Base-by-base conservation (phyloP, 2,329 filamentous ascomycete species). In the Magnaporthiopsis incrustans region DNA sequence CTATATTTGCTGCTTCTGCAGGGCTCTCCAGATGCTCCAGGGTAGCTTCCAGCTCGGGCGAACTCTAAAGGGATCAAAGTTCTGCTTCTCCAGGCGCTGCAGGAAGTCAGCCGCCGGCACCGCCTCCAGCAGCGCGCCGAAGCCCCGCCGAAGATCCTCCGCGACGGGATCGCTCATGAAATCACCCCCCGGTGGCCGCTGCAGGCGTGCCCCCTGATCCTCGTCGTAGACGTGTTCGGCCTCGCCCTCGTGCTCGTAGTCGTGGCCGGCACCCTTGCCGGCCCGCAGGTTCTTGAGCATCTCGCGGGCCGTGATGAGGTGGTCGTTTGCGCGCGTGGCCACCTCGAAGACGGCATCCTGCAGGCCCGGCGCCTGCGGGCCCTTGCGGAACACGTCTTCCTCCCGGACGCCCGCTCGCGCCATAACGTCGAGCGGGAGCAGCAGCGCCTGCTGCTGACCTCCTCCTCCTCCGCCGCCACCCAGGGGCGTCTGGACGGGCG, bases 311-410 rank as follows among this genome's bases (percentile, higher is more conserved):
- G 94, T 98, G 69, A 97, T 96, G 44, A 99, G 80, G 76, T 99
- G 95, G 73, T 99, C 95, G 72, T 96, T 96, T 8, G 95, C 95
- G 53, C 94, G 85, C 0, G 95, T 99, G 0, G 95, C 95, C 18
- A 99, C 91, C 4, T 86, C 84, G 76, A 98, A 99, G 0, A 98
- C 86, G 4, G 93, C 94, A 75, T 99, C 94, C 66, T 90, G 87
- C 25, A 98, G 81, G 0, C 93, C 93, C 0, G 86, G 81, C 0
- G 94, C 94, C n/a, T 85, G 78, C 0, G 89, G 87, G 0, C 93
- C 94, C 57, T 87, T 82, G 11, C 94, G 85, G 66, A 96, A 90
- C 0, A 99, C 89, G 58, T 97, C 91, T 73, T 99, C 95, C 73
- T 98, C 94, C 63, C 86, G 86, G 0, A 98, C 83, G 1, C 88